A percentile compares a stretch with the other conserved stretches of the same genome.
These are phyloP conservation scores for Rutstroemia sp. DNA, from an alignment of 2,329 filamentous ascomycete species.

Conservation along the genomic window DNA sequence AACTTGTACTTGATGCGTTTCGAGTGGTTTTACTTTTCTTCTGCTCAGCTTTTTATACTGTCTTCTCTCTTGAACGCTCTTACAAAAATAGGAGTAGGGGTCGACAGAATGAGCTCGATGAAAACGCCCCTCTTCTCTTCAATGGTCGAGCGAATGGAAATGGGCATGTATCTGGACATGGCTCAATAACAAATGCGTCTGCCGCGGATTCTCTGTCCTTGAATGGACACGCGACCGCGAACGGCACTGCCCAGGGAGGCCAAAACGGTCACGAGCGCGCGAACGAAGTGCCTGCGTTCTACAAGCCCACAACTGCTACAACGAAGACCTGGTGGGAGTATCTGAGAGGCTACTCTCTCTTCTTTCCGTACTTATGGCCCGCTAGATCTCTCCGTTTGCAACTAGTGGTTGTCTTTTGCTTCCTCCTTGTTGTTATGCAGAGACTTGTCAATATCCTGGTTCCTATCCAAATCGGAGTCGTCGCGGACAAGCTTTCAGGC, in stretches of 20 bases:
- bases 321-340: constrained; percentile 96
- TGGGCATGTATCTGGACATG: constrained; percentile 30
- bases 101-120: constrained; percentile 31
- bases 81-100: constrained; percentile 14
- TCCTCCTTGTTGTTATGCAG: constrained; percentile 71
- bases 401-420: constrained; percentile 73
- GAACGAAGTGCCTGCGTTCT: constrained; percentile 69
- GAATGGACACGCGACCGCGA: constrained; percentile 26
- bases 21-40: constrained; percentile 59
- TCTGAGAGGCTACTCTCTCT: constrained; percentile 80
- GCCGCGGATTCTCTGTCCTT: constrained; percentile 7
- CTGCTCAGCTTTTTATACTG: constrained; percentile 47
- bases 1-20: constrained; percentile 58
- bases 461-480: constrained; percentile 69
- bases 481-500: constrained; percentile 66
- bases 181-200: constrained; percentile 30
- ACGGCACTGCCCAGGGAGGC: constrained; percentile 33
- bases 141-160: constrained; percentile 32
- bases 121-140: constrained; percentile 56
- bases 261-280: constrained; percentile 36
- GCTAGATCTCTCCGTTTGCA: constrained; percentile 70
- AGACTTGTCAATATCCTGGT: constrained; percentile 81
- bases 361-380: constrained; percentile 97
- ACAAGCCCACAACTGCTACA: constrained; percentile 77
- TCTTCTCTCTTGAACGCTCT: constrained; percentile 37